Evolutionary conservation across 2,329 filamentous ascomycete species (phyloP), one percentile per base, ranked within the genome.

Genomic region (Metarhizium album): DNA sequence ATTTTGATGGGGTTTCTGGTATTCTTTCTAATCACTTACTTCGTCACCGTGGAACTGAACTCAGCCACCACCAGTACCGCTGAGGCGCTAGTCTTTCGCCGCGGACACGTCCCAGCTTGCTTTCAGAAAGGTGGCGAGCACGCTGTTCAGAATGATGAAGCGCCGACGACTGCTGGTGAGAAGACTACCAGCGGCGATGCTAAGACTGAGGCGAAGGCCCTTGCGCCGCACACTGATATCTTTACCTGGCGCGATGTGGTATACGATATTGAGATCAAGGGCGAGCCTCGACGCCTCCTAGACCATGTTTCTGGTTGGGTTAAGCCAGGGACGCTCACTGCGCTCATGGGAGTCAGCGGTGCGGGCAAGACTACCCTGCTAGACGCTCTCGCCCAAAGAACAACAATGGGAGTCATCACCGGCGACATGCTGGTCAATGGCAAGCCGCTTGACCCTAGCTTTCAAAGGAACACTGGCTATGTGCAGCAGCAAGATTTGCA

Each of bases 261-360:
- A 56, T 94, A 78, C 51, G 74, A 81, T 20, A 76, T 82, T 56
- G 78, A 84, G 58, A 86, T 94, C 67, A 93, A 93, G 68, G 75
- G 74, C 1, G 79, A 87, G 55, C 69, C 74, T 1, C 79, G 87
- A n/a, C 77, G 84, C 18, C 64, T 95, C 53, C 68, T 95, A 48
- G 83, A 95, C 57, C 72, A 90, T 51, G 86, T 95, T 2, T 81
- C 87, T 57, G 90, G 90, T 5, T 95, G 87, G 86, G 87, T 95
- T 51, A 90, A 90, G 64, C 90, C 90, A 0, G 90, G 90, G 29
- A 94, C 87, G 1, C 70, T 94, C 33, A 95, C 89, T 3, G 89
- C 88, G 2, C 73, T 94, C 5, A 83, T 83, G 79, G 80, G 83
- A 40, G 79, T 82, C 0, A 80, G 61, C 22, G 70, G 70, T 24